These are phyloP conservation scores for Lathyrus tuberosus DNA, from an alignment of 306 rosid genomes.

Conservation along the genomic window DNA sequence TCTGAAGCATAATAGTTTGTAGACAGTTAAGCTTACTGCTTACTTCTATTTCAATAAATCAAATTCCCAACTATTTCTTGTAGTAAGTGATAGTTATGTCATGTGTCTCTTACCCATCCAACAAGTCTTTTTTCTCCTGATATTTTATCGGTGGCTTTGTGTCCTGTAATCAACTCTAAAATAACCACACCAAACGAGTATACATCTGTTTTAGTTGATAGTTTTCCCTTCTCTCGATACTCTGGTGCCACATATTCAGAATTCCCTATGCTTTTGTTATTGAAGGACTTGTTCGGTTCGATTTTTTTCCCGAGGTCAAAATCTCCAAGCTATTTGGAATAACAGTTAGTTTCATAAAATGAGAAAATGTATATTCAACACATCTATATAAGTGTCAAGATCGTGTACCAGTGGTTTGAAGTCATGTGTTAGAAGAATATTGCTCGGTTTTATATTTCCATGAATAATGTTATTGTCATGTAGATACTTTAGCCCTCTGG, in stretches of 20 bases:
- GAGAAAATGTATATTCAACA: constrained; percentile 16
- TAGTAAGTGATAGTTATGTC: not conserved
- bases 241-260: constrained; percentile 49
- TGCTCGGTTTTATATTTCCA: constrained; percentile 75
- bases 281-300: constrained; percentile 36
- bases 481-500: constrained; percentile 69
- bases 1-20: not conserved
- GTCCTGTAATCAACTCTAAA: constrained; percentile 54
- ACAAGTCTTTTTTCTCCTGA: constrained; percentile 45
- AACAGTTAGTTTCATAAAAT: constrained; percentile 27
- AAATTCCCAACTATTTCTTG: too few relatives aligned
- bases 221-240: constrained; percentile 39
- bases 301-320: constrained; percentile 41
- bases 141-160: constrained; percentile 33
- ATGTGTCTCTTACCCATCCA: constrained; percentile 49
- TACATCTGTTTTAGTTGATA: constrained; percentile 45
- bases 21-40: not conserved
- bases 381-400: constrained; percentile 19
- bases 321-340: constrained; percentile 50
- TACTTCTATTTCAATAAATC: too few relatives aligned
- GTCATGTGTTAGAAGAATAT: constrained; percentile 80
- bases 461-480: constrained; percentile 75
- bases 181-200: constrained; percentile 54
- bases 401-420: constrained; percentile 65
- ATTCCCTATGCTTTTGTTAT: constrained; percentile 33